These are phyloP conservation scores for Paracamarosporium sp. DNA, from an alignment of 2,329 filamentous ascomycete species.

Conservation along the genomic window DNA sequence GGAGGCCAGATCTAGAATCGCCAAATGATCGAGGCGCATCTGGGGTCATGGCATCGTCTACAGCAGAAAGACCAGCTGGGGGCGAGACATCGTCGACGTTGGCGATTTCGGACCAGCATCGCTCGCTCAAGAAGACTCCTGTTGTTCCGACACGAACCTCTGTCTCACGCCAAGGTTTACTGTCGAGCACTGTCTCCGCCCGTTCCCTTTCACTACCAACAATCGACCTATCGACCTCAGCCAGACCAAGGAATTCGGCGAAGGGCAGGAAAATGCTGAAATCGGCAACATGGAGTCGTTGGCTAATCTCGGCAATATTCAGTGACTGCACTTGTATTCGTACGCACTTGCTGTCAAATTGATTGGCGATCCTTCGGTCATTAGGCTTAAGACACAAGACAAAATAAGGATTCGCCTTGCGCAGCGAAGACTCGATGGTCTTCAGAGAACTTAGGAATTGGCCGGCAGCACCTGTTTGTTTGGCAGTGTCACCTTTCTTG, in stretches of 20 bases:
- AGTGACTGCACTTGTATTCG: constrained; percentile 93
- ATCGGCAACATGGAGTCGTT: constrained; percentile 88
- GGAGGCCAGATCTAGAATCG: constrained; percentile 64
- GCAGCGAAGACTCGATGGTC: constrained; percentile 86
- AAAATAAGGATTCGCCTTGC: constrained; percentile 91
- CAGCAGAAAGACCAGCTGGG: constrained; percentile 51
- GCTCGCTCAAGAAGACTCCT: constrained; percentile 92
- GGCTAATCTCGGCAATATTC: constrained; percentile 95
- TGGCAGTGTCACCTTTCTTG: constrained; percentile 43
- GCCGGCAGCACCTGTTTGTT: constrained; percentile 85
- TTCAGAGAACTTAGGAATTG: constrained; percentile 91
- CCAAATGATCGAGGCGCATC: constrained; percentile 61
- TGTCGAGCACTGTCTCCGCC: constrained; percentile 87
- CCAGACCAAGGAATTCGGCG: constrained; percentile 89
- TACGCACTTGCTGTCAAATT: constrained; percentile 99
- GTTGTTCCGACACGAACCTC: constrained; percentile 91
- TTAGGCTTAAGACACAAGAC: constrained; percentile 98
- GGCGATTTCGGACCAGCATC: constrained; percentile 92
- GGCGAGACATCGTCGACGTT: constrained; percentile 66
- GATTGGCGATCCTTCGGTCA: constrained; percentile 94
- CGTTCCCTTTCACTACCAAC: constrained; percentile 94
- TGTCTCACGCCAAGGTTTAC: constrained; percentile 89
- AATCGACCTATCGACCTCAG: constrained; percentile 82
- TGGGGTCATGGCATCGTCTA: constrained; percentile 65
- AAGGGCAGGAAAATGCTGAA: constrained; percentile 97